A percentile compares a stretch with the other conserved stretches of the same genome.
Evolutionary conservation across 768 basidiomycete species (phyloP).

Genomic region (Infundibulicybe gibba): DNA sequence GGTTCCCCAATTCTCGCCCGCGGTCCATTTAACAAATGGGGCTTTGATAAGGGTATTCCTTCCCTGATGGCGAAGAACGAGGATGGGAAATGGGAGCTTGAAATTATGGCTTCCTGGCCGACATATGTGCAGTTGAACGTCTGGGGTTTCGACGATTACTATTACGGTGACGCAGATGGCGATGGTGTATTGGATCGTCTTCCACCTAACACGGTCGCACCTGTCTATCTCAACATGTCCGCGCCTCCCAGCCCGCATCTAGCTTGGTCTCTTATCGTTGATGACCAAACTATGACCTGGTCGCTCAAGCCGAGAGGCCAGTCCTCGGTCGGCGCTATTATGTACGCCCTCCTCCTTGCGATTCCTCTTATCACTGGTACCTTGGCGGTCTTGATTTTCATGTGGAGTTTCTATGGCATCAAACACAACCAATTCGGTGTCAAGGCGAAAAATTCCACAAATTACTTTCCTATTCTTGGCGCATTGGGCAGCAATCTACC

Average conservation of each 20-base stretch:
- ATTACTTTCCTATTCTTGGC: conserved; percentile 89
- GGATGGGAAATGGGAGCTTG: conserved; percentile 77
- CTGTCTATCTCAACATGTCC: conserved; percentile 90
- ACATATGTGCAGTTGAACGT: conserved; percentile 88
- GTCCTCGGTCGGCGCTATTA: conserved; percentile 76
- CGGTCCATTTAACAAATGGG: conserved; percentile 91
- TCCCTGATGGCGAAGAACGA: conserved; percentile 62
- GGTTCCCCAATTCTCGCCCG: conserved; percentile 86
- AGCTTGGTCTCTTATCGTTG: conserved; percentile 79
- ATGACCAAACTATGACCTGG: conserved; percentile 79
- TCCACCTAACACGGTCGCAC: conserved; percentile 80
- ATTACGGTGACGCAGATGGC: conserved; percentile 85
- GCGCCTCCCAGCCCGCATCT: conserved; percentile 86
- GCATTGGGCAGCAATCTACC: conserved; percentile 60
- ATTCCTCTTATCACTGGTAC: conserved; percentile 86
- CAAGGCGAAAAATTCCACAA: conserved; percentile 63
- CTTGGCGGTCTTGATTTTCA: conserved; percentile 82
- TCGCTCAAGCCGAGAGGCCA: conserved; percentile 78
- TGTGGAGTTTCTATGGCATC: conserved; percentile 97
- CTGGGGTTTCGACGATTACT: conserved; percentile 88
- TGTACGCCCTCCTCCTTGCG: conserved; percentile 77
- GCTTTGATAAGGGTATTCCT: conserved; percentile 79
- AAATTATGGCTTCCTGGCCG: conserved; percentile 90
- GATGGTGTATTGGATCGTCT: conserved; percentile 90
- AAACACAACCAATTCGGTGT: conserved; percentile 91